A percentile compares a stretch with the other conserved stretches of the same genome.
Evolutionary conservation across 2,329 filamentous ascomycete species (phyloP).

Genomic region (Cordyceps cateniannulata): DNA sequence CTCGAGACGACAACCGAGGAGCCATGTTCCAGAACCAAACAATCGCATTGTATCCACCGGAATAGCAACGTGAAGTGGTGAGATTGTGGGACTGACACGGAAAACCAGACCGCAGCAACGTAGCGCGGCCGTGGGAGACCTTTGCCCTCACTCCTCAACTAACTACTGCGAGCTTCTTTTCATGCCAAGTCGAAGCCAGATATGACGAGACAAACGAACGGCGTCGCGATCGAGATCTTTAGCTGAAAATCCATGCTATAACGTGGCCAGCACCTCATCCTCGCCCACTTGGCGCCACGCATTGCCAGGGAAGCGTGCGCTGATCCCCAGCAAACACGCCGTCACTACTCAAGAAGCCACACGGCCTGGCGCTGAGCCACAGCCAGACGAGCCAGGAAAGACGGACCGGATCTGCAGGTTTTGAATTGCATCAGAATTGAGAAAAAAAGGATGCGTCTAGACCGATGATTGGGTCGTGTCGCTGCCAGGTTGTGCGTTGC

Average conservation of each 20-base stretch:
- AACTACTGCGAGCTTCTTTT: conserved; percentile 2
- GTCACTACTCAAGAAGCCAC: not conserved
- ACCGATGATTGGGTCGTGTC: not conserved
- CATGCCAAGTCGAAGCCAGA: conserved; percentile 6
- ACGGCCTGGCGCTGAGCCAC: not conserved
- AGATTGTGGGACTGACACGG: not conserved
- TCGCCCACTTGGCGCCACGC: not conserved
- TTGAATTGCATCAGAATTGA: not conserved
- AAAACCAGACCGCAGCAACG: not conserved
- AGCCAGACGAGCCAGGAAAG: not conserved
- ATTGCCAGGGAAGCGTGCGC: conserved; percentile 5
- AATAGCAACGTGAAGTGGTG: not conserved
- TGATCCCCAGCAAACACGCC: not conserved
- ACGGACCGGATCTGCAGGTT: not conserved
- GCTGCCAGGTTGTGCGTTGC: not conserved
- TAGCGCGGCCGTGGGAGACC: not conserved
- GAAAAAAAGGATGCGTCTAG: not conserved
- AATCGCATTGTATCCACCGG: not conserved
- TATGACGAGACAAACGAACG: not conserved
- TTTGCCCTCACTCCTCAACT: too few relatives aligned
- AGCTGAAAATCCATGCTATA: conserved; percentile 1
- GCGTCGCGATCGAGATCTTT: conserved; percentile 7
- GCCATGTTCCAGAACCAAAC: not conserved
- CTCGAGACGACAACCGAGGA: not conserved
- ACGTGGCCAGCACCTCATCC: conserved; percentile 9